phyloP scores from a whole-genome alignment of 306 rosid genomes.

The Sophora flavescens region DNA sequence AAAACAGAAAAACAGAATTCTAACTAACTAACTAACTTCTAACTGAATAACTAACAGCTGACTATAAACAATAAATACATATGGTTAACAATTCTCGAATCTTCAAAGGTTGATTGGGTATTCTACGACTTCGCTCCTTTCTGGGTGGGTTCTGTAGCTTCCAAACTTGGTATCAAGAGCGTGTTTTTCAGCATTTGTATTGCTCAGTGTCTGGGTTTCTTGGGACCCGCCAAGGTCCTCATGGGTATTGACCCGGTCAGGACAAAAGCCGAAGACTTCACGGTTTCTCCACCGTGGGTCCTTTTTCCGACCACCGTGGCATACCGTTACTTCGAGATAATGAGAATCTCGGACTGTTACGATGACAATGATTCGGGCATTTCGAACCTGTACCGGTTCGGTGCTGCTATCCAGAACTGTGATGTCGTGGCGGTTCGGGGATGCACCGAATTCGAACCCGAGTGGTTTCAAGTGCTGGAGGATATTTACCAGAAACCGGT shows the following conservation, averaged over 20 bases:
- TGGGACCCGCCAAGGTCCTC: neutral
- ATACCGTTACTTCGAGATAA: conserved; percentile 43
- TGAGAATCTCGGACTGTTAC: neutral
- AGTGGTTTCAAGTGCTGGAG: conserved; percentile 45
- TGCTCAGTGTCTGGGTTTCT: neutral
- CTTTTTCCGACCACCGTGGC: conserved; percentile 44
- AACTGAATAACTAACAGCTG: no score
- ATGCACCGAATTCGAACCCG: conserved; percentile 37
- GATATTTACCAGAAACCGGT: conserved; percentile 38
- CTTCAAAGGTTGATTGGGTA: conserved; percentile 56
- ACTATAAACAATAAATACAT: no score
- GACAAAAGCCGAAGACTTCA: conserved; percentile 36
- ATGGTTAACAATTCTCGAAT: no score
- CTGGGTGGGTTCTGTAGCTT: conserved; percentile 1
- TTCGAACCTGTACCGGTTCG: neutral
- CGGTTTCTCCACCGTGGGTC: conserved; percentile 47
- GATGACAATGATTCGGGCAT: neutral
- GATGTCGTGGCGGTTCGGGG: conserved; percentile 36
- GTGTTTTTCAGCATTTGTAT: conserved; percentile 45
- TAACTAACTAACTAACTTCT: no score
- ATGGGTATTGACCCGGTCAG: neutral
- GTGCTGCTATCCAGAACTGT: neutral
- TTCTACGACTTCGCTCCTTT: conserved; percentile 57
- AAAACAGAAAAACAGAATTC: no score
- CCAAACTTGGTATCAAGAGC: conserved; percentile 35